These are phyloP conservation scores for Puccinia triticina DNA, from an alignment of 1,284 basidiomycete genomes.

Conservation along the genomic window DNA sequence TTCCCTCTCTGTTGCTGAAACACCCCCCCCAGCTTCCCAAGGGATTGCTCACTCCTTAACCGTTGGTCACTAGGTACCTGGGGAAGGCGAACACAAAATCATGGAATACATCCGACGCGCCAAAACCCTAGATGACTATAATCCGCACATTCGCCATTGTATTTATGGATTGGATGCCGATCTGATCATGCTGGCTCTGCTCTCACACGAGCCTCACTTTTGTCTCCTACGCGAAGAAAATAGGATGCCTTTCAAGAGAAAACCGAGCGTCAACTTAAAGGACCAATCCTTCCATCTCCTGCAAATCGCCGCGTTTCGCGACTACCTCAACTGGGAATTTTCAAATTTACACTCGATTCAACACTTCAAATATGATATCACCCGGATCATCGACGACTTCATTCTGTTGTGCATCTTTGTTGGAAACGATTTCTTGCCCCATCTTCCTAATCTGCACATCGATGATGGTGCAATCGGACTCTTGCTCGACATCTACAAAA, in stretches of 20 bases:
- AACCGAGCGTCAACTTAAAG: neutral
- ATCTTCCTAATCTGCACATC: constrained; percentile 60
- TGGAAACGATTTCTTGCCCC: constrained; percentile 59
- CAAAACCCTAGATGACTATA: constrained; percentile 91
- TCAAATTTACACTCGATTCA: constrained; percentile 51
- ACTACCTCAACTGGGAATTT: constrained; percentile 60
- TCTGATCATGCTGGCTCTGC: constrained; percentile 93
- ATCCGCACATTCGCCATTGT: constrained; percentile 91
- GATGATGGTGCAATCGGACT: constrained; percentile 60
- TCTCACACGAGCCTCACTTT: constrained; percentile 98
- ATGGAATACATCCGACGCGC: constrained; percentile 97
- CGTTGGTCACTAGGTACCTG: constrained; percentile 72
- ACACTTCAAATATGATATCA: constrained; percentile 58
- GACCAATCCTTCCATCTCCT: constrained; percentile 57
- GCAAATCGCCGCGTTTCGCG: constrained; percentile 58
- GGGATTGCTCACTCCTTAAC: constrained; percentile 63
- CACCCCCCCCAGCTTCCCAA: constrained; percentile 55
- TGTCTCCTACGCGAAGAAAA: constrained; percentile 96
- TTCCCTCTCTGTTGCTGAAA: neutral
- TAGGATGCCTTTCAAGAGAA: constrained; percentile 5
- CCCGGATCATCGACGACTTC: constrained; percentile 60
- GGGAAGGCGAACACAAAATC: constrained; percentile 99
- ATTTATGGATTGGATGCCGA: constrained; percentile 98
- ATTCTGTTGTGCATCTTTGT: constrained; percentile 60
- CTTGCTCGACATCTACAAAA: constrained; percentile 59